phyloP scores from a whole-genome alignment of 495 filamentous ascomycete genomes.

The Talaromyces liani region DNA sequence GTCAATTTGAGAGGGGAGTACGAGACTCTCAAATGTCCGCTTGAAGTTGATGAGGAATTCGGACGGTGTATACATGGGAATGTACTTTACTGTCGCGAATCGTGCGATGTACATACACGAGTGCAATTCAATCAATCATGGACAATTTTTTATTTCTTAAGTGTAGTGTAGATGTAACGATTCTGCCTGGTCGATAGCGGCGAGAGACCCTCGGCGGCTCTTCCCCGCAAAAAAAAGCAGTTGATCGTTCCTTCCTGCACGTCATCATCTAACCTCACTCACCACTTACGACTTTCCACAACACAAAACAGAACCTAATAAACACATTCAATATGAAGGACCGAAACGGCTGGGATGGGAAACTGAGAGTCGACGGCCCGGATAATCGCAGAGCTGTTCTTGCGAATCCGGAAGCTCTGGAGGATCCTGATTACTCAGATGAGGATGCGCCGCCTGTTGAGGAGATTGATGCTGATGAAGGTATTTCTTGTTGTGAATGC shows the following conservation, averaged over 20 bases:
- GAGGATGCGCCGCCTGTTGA: conserved; percentile 71
- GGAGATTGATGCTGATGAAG: conserved; percentile 75
- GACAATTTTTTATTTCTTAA: background rate
- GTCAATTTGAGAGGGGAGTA: background rate
- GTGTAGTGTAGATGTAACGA: background rate
- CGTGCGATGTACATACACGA: conserved; percentile 13
- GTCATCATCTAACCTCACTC: background rate
- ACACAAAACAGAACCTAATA: background rate
- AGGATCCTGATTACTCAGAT: conserved; percentile 80
- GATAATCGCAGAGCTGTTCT: conserved; percentile 44
- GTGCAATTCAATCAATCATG: background rate
- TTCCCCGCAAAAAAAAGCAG: background rate
- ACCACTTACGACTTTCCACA: background rate
- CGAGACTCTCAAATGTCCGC: background rate
- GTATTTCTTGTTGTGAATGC: conserved; percentile 28
- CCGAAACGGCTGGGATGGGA: conserved; percentile 90
- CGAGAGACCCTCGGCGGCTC: background rate
- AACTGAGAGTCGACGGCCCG: conserved; percentile 64
- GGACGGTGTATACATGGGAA: background rate
- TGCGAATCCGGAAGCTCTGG: conserved; percentile 67
- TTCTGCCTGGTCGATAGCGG: background rate
- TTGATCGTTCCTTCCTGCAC: background rate
- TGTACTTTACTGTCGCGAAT: background rate
- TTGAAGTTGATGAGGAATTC: background rate
- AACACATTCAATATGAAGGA: conserved; percentile 39